Base-by-base conservation (phyloP, 176 grass and related monocot genomes). In the Otatea glauca region DNA sequence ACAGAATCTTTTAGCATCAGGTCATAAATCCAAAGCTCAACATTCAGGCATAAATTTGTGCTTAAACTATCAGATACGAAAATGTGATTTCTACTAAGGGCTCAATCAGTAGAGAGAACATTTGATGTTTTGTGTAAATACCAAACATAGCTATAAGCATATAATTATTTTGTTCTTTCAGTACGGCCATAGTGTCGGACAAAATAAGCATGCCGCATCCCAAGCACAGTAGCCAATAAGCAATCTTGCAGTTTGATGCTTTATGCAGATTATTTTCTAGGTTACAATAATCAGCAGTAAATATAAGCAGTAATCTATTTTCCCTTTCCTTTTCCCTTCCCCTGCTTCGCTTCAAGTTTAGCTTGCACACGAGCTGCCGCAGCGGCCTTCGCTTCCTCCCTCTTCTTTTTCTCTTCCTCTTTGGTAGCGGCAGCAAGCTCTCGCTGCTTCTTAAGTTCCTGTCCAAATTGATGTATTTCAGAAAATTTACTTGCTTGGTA, bases 371-470 rank as follows among this genome's bases (percentile, higher is more conserved):
- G 88, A 37, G 96, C 96, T 0, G 93, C 93, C 1, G 96, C 93
- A 0, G 96, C 81, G 0, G 96, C 93, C 73, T 96, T 99, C 13
- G 96, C 96, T 74, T 99, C 96, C 77, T 94, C 96, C 79, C 96
- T 90, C 86, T 94, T 99, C 85, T 84, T 99, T 76, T 96, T 99
- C 75, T 94, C 96, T 85, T 96, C 96, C 65, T 99, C 96, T 77
- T 99, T 99, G 74, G 75, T 79, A 45, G 91, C 88, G 47, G 89
- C 96, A 60, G 85, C 75, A 8, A 92, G 77, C 77, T 96, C 96
- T 55, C 93, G 87, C 75, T 94, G 91, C 81, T 86, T 96, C 71
- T 96, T 99, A 32, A 99, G 77, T 77, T 99, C 96, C 93, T 99
- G 80, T 38, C 10, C 6, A 88, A 86, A 83, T 71, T 77, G 25